Base-by-base conservation (phyloP, 176 grass and related monocot genomes). In the Saccharum officinarum region DNA sequence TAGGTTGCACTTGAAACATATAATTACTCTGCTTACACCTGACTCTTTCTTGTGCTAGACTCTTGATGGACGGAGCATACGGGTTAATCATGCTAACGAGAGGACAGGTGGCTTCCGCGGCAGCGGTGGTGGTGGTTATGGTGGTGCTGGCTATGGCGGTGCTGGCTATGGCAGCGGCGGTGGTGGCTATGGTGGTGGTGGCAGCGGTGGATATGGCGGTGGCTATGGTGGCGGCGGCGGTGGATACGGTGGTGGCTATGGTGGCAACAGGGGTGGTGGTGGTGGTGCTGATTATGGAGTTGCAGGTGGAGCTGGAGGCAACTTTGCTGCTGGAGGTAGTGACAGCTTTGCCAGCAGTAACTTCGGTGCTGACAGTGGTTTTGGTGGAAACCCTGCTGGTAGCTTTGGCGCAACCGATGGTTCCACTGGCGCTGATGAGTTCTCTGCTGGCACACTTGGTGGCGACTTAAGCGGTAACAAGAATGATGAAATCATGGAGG, bases 61-160 rank as follows among this genome's bases (percentile, higher is more conserved):
- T 67, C 77, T 95, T 7, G 71, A 92, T 18, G 93, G 93, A 13
- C 77, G 93, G 18, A 71, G 22, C 20, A 55, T 95, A 44, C 66
- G 88, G 59, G 93, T 95, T 76, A 89, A 92, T 59, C 73, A 75
- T 87, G 93, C 93, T 38, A 87, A 71, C 9, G 90, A 95, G 78
- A 86, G 90, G 30, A 86, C 92, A 0, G 6, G 83, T 42, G 88
- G 92, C 31, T 83, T 84, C 67, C 77, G 83, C 22, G 23, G 47
- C 54, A 20, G 68, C 20, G 85, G 75, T 10, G 86, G 54, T 7
- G 47, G 47, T 6, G 47, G 47, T 6, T 77, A 31, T 9, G 79
- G 76, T 1, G 37, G 66, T 6, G 73, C 47, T 13, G 60, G 78
- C 25, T 57, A 70, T 60, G 55, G 54, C 10, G 54, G 54, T 10